Evolutionary conservation across 495 filamentous ascomycete species (phyloP).

Genomic region (Aspergillus affinis): DNA sequence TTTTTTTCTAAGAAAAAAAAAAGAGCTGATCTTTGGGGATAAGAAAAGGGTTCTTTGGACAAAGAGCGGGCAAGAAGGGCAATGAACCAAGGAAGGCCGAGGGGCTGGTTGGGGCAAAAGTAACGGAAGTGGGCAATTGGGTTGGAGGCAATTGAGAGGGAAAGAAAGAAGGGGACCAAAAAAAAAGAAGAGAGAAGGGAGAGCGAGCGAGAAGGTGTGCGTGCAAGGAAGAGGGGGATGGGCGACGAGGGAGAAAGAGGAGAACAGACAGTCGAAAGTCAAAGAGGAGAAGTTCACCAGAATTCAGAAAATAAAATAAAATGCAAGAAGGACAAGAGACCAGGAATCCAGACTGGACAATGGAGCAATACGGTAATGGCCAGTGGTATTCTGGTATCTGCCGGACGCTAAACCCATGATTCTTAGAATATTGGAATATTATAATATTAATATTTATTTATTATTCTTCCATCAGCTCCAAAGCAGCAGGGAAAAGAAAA

Average conservation of each 20-base stretch:
- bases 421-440: too few species aligned
- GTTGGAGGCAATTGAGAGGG: slow-evolving; percentile 12
- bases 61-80: slow-evolving; percentile 8
- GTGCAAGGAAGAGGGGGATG: too few species aligned
- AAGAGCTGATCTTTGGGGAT: background rate
- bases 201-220: slow-evolving; percentile 8
- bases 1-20: slow-evolving; percentile 1
- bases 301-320: slow-evolving; percentile 17
- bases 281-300: slow-evolving; percentile 9
- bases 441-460: too few species aligned
- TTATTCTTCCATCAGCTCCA: too few species aligned
- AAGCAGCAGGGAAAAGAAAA: too few species aligned
- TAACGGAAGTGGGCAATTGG: slow-evolving; percentile 21
- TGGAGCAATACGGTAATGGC: slow-evolving; percentile 2
- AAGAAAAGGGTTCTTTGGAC: background rate
- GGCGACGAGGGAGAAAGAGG: background rate
- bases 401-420: too few species aligned
- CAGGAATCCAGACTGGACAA: slow-evolving; percentile 4
- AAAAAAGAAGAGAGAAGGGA: slow-evolving; percentile 9
- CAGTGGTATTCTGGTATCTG: too few species aligned
- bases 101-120: slow-evolving; percentile 17
- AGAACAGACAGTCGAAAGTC: slow-evolving; percentile 8
- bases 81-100: slow-evolving; percentile 6
- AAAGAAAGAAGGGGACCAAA: slow-evolving; percentile 11
- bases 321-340: slow-evolving; percentile 16